Conservation (phyloP, 257 asterid genomes). For the Solanum gracilifrons region DNA sequence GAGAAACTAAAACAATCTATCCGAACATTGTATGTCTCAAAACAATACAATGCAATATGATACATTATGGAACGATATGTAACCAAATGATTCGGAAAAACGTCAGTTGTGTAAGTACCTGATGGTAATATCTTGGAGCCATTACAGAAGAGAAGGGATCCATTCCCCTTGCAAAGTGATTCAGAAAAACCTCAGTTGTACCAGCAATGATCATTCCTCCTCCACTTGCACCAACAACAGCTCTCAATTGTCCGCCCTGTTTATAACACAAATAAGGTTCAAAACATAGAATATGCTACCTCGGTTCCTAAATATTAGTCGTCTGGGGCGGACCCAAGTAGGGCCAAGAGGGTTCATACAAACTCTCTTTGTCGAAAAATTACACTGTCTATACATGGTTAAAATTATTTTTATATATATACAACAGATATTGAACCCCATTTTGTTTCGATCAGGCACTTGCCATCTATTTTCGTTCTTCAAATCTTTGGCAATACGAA, state of each 20-base stretch:
- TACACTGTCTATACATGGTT: neutral
- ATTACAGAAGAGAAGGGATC: constrained; percentile 52
- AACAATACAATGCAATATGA: neutral
- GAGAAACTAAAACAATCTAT: neutral
- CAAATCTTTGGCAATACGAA: neutral
- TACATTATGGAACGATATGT: neutral
- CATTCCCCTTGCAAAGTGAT: constrained; percentile 38
- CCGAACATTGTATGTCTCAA: neutral
- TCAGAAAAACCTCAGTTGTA: constrained; percentile 42
- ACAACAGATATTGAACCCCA: neutral
- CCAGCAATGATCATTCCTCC: constrained; percentile 44
- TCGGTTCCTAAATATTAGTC: neutral
- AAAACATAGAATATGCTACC: neutral
- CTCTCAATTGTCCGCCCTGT: constrained; percentile 37
- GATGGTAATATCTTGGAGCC: constrained; percentile 59
- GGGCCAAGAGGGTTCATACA: neutral
- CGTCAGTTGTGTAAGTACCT: constrained; percentile 16
- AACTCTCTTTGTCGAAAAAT: neutral
- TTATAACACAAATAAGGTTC: neutral
- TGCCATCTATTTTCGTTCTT: neutral
- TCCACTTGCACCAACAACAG: constrained; percentile 64
- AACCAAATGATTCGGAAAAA: neutral
- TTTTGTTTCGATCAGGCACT: neutral
- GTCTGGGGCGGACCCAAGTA: neutral
- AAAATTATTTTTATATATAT: too few species aligned